Conservation (phyloP, 2,329 filamentous ascomycete genomes). For the Calonectria crousiana region DNA sequence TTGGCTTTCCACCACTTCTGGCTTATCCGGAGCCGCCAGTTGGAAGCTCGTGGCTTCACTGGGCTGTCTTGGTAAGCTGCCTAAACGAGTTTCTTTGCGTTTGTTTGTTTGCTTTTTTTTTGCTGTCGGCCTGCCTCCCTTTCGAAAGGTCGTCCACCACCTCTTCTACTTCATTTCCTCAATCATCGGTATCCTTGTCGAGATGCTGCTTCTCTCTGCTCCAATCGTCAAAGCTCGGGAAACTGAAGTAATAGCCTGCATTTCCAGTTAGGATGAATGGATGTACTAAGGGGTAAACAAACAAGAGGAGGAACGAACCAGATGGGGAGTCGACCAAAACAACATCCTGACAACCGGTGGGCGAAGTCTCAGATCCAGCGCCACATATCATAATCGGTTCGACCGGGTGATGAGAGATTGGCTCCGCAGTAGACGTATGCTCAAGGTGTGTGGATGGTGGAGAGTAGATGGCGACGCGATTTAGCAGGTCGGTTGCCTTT, state of each 20-base stretch:
- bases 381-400: constrained; percentile 41
- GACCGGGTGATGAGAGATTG: constrained; percentile 38
- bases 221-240: constrained; percentile 79
- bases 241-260: constrained; percentile 74
- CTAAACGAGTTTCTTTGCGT: constrained; percentile 25
- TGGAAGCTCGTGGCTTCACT: constrained; percentile 14
- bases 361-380: constrained; percentile 34
- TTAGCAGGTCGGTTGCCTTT: constrained; percentile 67
- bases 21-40: constrained; percentile 22
- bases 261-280: constrained; percentile 44
- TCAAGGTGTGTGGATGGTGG: constrained; percentile 34
- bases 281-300: constrained; percentile 39
- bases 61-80: constrained; percentile 21
- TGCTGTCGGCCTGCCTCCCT: constrained; percentile 26
- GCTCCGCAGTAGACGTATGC: constrained; percentile 32
- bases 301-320: constrained; percentile 31
- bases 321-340: constrained; percentile 44
- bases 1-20: constrained; percentile 35
- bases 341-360: constrained; percentile 38
- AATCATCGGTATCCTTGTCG: constrained; percentile 42
- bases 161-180: constrained; percentile 26
- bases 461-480: constrained; percentile 64
- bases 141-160: constrained; percentile 25
- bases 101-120: neutral
- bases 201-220: constrained; percentile 54